Evolutionary conservation across 768 basidiomycete genomes (phyloP), one percentile per base, ranked within the genome.

Genomic region (Hericium coralloides): DNA sequence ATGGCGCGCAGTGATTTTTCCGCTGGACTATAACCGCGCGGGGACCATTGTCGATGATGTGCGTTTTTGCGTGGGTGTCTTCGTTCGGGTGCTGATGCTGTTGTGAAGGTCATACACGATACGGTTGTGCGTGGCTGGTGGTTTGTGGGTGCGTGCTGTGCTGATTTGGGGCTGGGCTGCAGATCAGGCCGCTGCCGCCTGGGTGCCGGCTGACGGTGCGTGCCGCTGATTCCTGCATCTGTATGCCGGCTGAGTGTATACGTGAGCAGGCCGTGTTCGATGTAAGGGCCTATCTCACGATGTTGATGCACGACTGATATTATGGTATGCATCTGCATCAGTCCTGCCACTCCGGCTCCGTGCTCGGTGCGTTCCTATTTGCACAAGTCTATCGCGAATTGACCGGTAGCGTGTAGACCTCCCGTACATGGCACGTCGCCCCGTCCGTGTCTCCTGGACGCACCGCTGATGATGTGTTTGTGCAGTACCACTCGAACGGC

Each of bases 11-110:
- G 66, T 68, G 14, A 78, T 80, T 56, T 80, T 78, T 60, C 79
- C 79, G 1, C 49, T 79, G 37, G 80, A 81, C 60, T 73, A 70
- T 66, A 67, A 78, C 61, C 59, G 66, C 37, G 67, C 73, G 0
- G 75, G 76, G 6, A 69, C 72, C 55, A 79, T 81, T 53, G 68
- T 79, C 39, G 80, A 81, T 63, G 79, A 80, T 60, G 74, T 76
- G 48, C 62, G 71, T 68, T 38, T 38, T 64, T 17, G 38, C 15
- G 12, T 31, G 31, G 31, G 8, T 31, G 8, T 9, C 8, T 31
- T 0, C 8, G 2, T 31, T 31, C 31, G 10, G 6, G 4, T 31
- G 10, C 7, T 31, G 31, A 31, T 9, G 6, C 31, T 23, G 22
- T 17, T 26, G 17, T n/a, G 7, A 39, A 63, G 62, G 57, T 55